These are phyloP conservation scores for Rhodosporidiobolus odoratus DNA, from an alignment of 768 basidiomycete species.

Conservation along the genomic window DNA sequence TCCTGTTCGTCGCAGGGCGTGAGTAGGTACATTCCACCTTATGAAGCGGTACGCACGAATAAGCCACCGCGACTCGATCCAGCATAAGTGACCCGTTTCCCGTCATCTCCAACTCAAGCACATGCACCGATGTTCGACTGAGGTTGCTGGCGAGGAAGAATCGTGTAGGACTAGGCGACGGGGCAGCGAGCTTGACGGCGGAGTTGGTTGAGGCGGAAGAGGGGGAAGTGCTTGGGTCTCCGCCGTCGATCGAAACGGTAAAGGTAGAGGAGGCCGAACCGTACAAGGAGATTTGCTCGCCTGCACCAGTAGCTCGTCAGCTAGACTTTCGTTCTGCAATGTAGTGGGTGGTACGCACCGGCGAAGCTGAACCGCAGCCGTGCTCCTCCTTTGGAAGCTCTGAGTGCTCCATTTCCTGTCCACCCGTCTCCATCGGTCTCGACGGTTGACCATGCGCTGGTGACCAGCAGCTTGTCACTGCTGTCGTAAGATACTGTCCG, in stretches of 20 bases:
- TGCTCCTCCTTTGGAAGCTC: neutral
- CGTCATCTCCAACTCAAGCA: neutral
- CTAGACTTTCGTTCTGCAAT: accelerated
- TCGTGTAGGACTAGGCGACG: neutral
- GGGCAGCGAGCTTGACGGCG: neutral
- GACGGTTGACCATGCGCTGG: neutral
- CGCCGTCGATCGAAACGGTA: conserved; percentile 1
- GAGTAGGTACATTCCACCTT: accelerated
- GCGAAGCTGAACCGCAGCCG: neutral
- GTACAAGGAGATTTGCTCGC: conserved; percentile 25
- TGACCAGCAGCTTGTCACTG: neutral
- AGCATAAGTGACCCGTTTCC: neutral
- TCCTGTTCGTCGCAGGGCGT: neutral
- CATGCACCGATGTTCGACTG: neutral
- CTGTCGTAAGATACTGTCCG: neutral
- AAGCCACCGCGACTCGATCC: conserved; percentile 3
- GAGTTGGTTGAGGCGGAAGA: neutral
- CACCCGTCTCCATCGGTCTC: neutral
- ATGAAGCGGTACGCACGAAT: conserved; percentile 9
- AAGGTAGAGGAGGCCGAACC: neutral
- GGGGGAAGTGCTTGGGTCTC: neutral
- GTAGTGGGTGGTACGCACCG: neutral
- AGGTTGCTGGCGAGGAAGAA: conserved; percentile 8
- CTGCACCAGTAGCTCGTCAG: neutral
- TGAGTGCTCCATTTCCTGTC: neutral